phyloP scores from a whole-genome alignment of 2,329 filamentous ascomycete genomes.

The Cryoendolithus antarcticus region DNA sequence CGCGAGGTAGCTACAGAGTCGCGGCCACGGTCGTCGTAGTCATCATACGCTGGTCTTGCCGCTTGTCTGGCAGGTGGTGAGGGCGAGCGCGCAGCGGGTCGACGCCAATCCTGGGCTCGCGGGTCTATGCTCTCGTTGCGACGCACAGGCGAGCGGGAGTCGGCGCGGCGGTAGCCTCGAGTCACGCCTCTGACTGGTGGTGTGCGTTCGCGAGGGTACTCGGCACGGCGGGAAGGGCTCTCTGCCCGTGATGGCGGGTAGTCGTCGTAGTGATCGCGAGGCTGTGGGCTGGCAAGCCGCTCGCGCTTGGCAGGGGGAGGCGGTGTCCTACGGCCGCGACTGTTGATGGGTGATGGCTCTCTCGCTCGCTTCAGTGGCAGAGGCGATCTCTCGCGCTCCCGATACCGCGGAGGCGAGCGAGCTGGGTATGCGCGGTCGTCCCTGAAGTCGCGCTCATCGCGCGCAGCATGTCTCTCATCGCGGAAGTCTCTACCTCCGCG shows the following conservation, averaged over 20 bases:
- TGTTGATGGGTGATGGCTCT: conserved; percentile 33
- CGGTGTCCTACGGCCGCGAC: conserved; percentile 30
- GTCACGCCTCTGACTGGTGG: conserved; percentile 19
- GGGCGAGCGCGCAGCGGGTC: conserved; percentile 29
- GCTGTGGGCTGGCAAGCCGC: conserved; percentile 27
- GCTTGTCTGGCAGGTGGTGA: conserved; percentile 38
- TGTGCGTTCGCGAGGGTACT: conserved; percentile 29
- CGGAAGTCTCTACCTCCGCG: conserved; percentile 13
- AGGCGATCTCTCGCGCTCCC: conserved; percentile 28
- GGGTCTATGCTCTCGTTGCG: conserved; percentile 38
- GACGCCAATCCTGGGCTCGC: conserved; percentile 38
- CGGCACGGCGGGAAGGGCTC: conserved; percentile 27
- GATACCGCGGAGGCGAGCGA: conserved; percentile 29
- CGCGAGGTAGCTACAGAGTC: conserved; percentile 47
- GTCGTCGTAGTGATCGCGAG: conserved; percentile 32
- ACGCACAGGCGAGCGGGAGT: conserved; percentile 41
- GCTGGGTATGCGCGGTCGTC: conserved; percentile 17
- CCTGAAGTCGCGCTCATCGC: conserved; percentile 16
- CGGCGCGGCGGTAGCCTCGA: conserved; percentile 32
- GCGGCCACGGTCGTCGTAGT: conserved; percentile 39
- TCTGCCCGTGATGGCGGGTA: conserved; percentile 28
- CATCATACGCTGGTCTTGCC: conserved; percentile 20
- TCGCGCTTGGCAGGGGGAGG: conserved; percentile 29
- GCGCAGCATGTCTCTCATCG: conserved; percentile 9
- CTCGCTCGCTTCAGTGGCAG: conserved; percentile 30